A percentile compares a stretch with the other conserved stretches of the same genome.
phyloP scores from a whole-genome alignment of 2,329 filamentous ascomycete genomes.

The Golovinomyces cichoracearum region DNA sequence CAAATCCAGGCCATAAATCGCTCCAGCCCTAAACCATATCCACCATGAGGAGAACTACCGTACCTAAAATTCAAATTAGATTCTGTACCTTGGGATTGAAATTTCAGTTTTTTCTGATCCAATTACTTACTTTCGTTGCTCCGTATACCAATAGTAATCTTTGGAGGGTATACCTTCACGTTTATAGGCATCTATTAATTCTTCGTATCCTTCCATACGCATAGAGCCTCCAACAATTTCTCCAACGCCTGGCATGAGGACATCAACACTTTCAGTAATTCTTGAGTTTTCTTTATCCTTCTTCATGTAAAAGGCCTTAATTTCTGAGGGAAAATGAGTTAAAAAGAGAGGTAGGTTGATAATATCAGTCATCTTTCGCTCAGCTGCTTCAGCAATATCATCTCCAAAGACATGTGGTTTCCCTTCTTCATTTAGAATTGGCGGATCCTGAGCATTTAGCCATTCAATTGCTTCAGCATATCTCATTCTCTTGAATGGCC shows the following conservation, averaged over 20 bases:
- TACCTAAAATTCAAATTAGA: constrained; percentile 28
- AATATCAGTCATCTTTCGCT: constrained; percentile 87
- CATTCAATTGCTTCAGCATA: constrained; percentile 87
- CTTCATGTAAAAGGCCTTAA: constrained; percentile 99
- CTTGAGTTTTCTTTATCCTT: constrained; percentile 52
- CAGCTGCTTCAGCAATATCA: constrained; percentile 91
- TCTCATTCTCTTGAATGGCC: constrained; percentile 83
- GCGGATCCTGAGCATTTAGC: constrained; percentile 56
- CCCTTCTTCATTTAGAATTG: constrained; percentile 76
- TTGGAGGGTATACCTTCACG: constrained; percentile 61
- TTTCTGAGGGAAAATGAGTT: constrained; percentile 87
- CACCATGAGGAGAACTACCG: constrained; percentile 54
- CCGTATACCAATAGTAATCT: constrained; percentile 96
- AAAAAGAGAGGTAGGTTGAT: constrained; percentile 91
- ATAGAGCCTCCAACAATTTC: constrained; percentile 93
- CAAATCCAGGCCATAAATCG: constrained; percentile 40
- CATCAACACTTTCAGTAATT: constrained; percentile 80
- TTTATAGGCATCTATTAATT: constrained; percentile 69
- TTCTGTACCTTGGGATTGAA: background rate
- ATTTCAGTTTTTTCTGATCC: too few relatives aligned
- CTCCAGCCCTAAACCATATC: constrained; percentile 80
- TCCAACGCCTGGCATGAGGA: constrained; percentile 70
- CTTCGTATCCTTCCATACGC: constrained; percentile 80
- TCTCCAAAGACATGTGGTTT: constrained; percentile 79
- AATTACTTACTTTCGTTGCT: constrained; percentile 53